A percentile compares a stretch with the other conserved stretches of the same genome.
Evolutionary conservation across 2,329 filamentous ascomycete genomes (phyloP).

Genomic region (Fusarium sp.): DNA sequence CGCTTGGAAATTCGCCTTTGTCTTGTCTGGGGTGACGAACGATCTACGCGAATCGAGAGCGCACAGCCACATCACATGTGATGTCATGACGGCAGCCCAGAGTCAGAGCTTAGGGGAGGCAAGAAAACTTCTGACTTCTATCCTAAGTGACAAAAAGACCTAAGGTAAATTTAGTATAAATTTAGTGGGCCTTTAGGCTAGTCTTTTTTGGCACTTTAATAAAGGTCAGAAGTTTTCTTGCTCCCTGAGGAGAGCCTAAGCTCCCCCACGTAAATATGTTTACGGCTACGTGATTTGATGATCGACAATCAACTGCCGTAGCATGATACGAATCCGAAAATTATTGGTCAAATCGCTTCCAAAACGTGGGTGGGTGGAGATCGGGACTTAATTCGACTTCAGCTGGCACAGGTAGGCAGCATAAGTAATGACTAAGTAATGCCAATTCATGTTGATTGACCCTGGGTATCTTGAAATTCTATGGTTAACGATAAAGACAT

Average conservation of each 20-base stretch:
- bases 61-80: constrained; percentile 51
- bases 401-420: background rate
- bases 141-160: too few relatives aligned
- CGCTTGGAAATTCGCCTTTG: constrained; percentile 41
- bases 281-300: constrained; percentile 10
- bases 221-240: too few relatives aligned
- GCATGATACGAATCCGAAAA: constrained; percentile 29
- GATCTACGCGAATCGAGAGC: constrained; percentile 23
- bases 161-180: too few relatives aligned
- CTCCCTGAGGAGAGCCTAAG: background rate
- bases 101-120: too few relatives aligned
- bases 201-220: too few relatives aligned
- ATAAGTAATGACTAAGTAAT: constrained; percentile 2
- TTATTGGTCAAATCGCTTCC: constrained; percentile 6
- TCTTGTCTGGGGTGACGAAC: constrained; percentile 34
- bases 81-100: constrained; percentile 46
- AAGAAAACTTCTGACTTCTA: too few relatives aligned
- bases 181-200: too few relatives aligned
- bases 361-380: constrained; percentile 3
- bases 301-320: constrained; percentile 37
- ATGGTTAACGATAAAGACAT: constrained; percentile 14
- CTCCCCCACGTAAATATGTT: constrained; percentile 19
- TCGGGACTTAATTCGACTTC: constrained; percentile 20
- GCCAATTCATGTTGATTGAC: constrained; percentile 15
- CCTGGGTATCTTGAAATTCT: constrained; percentile 40